phyloP scores from a whole-genome alignment of 148 eudicot species.

The Limonium bicolor region DNA sequence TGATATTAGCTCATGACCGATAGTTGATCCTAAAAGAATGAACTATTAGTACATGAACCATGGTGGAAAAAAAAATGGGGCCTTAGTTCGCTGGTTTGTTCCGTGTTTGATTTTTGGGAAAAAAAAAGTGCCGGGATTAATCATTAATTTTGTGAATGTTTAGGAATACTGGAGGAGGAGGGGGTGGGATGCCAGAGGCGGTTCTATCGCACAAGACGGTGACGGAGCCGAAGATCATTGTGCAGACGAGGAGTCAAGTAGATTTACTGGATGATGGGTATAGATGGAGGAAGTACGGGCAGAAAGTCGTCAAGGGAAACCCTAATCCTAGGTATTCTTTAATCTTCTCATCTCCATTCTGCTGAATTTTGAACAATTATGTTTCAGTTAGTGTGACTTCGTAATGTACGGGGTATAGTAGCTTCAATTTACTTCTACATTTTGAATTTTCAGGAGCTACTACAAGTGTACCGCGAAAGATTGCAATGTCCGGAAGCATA shows the following conservation, averaged over 20 bases:
- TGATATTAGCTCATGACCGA: no score
- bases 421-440: background rate
- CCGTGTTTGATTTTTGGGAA: no score
- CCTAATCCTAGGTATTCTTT: constrained; percentile 68
- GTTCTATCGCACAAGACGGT: constrained; percentile 34
- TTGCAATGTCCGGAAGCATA: constrained; percentile 84
- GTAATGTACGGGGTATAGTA: no score
- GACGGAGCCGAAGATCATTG: constrained; percentile 67
- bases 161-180: constrained; percentile 46
- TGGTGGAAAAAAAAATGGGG: no score
- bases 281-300: constrained; percentile 97
- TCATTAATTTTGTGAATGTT: constrained; percentile 4
- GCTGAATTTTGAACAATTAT: background rate
- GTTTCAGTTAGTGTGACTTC: background rate
- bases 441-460: constrained; percentile 49
- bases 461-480: constrained; percentile 67
- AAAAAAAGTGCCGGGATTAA: no score
- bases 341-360: background rate
- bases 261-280: constrained; percentile 91
- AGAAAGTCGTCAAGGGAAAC: constrained; percentile 92
- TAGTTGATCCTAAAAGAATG: no score
- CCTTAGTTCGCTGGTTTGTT: no score
- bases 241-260: constrained; percentile 90
- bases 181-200: constrained; percentile 15
- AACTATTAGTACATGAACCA: no score